Conservation (phyloP, 148 eudicot species). For the Chenopodium album region DNA sequence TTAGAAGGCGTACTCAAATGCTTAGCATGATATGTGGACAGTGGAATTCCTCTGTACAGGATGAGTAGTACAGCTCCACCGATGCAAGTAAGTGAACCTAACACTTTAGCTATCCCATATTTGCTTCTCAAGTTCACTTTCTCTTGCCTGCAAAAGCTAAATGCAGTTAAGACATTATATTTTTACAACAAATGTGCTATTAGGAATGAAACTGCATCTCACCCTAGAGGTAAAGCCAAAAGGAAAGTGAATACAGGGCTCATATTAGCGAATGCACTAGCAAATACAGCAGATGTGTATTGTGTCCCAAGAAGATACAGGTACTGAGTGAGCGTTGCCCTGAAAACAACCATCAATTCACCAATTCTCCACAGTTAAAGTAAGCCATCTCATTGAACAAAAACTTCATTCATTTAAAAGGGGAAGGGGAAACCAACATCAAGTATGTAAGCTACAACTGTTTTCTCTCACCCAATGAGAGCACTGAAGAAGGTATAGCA, state of each 20-base stretch:
- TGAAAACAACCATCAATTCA: conserved; percentile 28
- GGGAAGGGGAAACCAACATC: not conserved
- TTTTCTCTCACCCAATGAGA: conserved; percentile 46
- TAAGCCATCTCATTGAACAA: not conserved
- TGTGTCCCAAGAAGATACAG: conserved; percentile 57
- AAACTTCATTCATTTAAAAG: not conserved
- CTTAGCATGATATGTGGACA: conserved; percentile 21
- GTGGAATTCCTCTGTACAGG: conserved; percentile 56
- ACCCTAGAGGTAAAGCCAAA: conserved; percentile 64
- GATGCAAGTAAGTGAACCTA: conserved; percentile 53
- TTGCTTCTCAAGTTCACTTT: conserved; percentile 48
- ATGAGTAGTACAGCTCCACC: conserved; percentile 53
- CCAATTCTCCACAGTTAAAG: not conserved
- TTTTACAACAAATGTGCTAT: not conserved
- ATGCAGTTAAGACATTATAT: not conserved
- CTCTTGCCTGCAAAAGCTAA: conserved; percentile 54
- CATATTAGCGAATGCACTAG: conserved; percentile 64
- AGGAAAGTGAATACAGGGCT: conserved; percentile 66
- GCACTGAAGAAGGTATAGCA: conserved; percentile 64
- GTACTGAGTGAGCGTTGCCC: conserved; percentile 67
- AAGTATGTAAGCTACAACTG: not conserved
- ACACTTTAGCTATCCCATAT: conserved; percentile 57
- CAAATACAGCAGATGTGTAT: conserved; percentile 60
- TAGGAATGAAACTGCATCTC: conserved; percentile 3
- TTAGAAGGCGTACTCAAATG: conserved; percentile 10